Conservation (phyloP, 371 early-diverging fungal species). For the Apophysomyces variabilis region DNA sequence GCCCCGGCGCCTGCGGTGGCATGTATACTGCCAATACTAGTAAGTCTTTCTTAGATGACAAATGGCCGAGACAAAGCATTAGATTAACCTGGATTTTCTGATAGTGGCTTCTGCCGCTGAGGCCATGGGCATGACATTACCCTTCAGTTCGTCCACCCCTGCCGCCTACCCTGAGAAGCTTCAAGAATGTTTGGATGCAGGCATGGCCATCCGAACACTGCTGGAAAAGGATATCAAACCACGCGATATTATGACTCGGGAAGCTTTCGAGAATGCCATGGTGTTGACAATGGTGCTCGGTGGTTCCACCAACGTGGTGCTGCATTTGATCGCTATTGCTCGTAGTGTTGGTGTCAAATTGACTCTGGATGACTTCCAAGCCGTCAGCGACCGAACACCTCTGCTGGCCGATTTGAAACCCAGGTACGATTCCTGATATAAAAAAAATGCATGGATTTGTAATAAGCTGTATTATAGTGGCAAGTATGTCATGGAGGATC, state of each 20-base stretch:
- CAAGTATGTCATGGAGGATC: slow-evolving; percentile 89
- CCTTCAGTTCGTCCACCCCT: slow-evolving; percentile 90
- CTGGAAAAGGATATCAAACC: slow-evolving; percentile 92
- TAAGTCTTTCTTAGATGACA: slow-evolving; percentile 32
- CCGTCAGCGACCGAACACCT: slow-evolving; percentile 85
- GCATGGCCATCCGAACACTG: slow-evolving; percentile 81
- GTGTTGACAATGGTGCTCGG: slow-evolving; percentile 90
- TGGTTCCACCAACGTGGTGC: slow-evolving; percentile 96
- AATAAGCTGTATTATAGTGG: slow-evolving; percentile 48
- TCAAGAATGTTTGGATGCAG: slow-evolving; percentile 86
- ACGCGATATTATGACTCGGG: slow-evolving; percentile 91
- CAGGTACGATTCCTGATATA: slow-evolving; percentile 32
- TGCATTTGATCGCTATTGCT: slow-evolving; percentile 95
- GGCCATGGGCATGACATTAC: slow-evolving; percentile 95
- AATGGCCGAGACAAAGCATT: not conserved
- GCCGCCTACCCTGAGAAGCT: slow-evolving; percentile 85
- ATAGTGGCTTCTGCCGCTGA: slow-evolving; percentile 94
- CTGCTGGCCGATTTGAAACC: slow-evolving; percentile 98
- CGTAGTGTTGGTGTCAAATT: slow-evolving; percentile 79
- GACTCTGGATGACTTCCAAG: slow-evolving; percentile 91
- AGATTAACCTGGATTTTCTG: not conserved
- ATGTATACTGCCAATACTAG: slow-evolving; percentile 99
- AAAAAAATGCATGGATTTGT: not conserved
- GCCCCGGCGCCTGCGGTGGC: slow-evolving; percentile 97
- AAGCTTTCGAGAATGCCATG: slow-evolving; percentile 95